Percentiles rank a stretch among this genome's conserved stretches.
Conservation (phyloP, 176 grass and related monocot genomes). For the Canna indica region DNA sequence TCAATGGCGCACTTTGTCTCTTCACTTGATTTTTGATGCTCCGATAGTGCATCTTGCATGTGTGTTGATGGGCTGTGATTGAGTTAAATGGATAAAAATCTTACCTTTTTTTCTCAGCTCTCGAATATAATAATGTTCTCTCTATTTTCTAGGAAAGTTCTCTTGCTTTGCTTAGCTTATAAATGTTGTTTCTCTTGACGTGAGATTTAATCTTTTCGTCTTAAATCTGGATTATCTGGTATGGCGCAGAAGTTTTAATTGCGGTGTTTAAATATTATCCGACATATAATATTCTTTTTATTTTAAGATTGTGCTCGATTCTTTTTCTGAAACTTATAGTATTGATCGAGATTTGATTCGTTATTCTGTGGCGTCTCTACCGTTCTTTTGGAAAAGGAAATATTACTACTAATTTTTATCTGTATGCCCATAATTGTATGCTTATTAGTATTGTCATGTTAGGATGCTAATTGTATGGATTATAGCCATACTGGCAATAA, state of each 20-base stretch:
- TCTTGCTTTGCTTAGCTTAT: neutral
- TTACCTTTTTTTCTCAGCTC: neutral
- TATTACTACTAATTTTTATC: neutral
- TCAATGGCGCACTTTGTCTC: neutral
- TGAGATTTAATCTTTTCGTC: neutral
- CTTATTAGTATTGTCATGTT: no score
- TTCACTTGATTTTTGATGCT: no score
- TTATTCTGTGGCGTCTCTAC: neutral
- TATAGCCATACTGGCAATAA: no score
- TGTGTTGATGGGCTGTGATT: neutral
- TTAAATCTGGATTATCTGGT: no score
- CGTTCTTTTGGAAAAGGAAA: conserved; percentile 1
- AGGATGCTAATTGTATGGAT: no score
- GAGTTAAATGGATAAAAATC: neutral
- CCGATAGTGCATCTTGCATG: no score
- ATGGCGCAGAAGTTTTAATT: neutral
- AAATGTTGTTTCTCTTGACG: neutral
- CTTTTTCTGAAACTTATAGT: neutral
- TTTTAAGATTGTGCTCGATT: neutral
- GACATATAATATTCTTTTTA: no score
- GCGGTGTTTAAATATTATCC: neutral
- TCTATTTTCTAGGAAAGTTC: no score
- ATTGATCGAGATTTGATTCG: neutral
- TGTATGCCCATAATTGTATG: no score
- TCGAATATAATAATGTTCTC: neutral